Conservation (phyloP, 1,139 yeast species). For the Magnusiomyces paraingens region DNA sequence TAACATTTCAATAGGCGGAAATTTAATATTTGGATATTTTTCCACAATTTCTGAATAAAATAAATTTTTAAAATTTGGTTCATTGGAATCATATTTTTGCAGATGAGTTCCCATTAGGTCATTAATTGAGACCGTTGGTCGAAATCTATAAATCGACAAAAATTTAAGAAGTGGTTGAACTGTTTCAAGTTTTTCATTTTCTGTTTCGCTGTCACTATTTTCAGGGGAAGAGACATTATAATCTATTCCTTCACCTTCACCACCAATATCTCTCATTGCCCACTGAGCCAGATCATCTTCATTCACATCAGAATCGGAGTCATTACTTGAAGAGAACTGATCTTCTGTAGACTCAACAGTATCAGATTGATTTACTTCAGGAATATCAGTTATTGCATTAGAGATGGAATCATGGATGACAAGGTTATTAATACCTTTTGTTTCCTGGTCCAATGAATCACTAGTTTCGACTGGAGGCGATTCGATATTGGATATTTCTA, state of each 20-base stretch:
- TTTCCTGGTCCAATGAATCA: not conserved
- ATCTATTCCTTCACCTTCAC: constrained; percentile 4
- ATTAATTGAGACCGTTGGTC: not conserved
- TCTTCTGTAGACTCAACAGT: not conserved
- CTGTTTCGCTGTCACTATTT: not conserved
- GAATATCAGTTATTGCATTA: not conserved
- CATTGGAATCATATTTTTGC: not conserved
- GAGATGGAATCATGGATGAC: not conserved
- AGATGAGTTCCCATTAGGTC: not conserved
- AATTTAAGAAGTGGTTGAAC: not conserved
- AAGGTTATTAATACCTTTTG: not conserved
- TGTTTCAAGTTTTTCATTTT: not conserved
- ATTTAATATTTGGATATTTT: too few species aligned
- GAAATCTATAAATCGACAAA: not conserved
- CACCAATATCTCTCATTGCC: constrained; percentile 4
- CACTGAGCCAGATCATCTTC: not conserved
- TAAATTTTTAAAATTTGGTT: not conserved
- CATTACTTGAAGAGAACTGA: not conserved
- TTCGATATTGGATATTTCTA: not conserved
- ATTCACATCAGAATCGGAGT: not conserved
- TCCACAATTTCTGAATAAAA: too few species aligned
- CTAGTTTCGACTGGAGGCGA: not conserved
- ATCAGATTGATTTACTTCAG: not conserved
- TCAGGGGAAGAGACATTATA: not conserved
- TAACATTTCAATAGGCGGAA: too few species aligned